Evolutionary conservation across 2,329 filamentous ascomycete genomes (phyloP).

Genomic region (Tolypocladium sp.): DNA sequence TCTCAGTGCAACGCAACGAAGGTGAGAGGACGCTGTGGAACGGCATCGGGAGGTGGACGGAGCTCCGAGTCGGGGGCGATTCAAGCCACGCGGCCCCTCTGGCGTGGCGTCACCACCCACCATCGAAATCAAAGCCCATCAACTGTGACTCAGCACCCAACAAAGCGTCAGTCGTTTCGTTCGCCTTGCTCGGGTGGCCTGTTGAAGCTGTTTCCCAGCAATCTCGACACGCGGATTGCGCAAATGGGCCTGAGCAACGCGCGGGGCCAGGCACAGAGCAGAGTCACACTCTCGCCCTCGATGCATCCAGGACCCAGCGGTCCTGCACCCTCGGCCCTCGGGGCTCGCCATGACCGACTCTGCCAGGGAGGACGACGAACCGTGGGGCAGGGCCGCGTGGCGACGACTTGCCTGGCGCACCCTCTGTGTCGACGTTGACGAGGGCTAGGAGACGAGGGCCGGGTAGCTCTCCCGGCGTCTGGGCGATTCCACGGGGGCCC

Average conservation of each 20-base stretch:
- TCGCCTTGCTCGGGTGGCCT: not conserved
- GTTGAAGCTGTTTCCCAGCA: not conserved
- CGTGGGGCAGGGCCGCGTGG: not conserved
- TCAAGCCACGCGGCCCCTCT: not conserved
- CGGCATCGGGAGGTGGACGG: not conserved
- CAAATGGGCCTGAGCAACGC: not conserved
- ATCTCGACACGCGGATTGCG: not conserved
- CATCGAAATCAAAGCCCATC: not conserved
- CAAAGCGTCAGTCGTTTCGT: not conserved
- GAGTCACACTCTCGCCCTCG: not conserved
- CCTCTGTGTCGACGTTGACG: not conserved
- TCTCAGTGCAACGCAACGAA: not conserved
- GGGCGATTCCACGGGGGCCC: not conserved
- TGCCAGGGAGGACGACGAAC: not conserved
- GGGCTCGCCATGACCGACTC: not conserved
- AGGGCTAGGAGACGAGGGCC: not conserved
- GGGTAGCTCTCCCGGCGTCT: not conserved
- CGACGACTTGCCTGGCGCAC: not conserved
- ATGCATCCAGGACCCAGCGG: not conserved
- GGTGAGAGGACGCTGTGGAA: not conserved
- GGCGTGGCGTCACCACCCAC: not conserved
- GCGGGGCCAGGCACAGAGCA: not conserved
- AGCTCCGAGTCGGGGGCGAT: not conserved
- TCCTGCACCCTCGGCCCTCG: not conserved
- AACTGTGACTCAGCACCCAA: not conserved